Base-by-base conservation (phyloP, 441 rosid genomes). In the Gossypium gossypioides region DNA sequence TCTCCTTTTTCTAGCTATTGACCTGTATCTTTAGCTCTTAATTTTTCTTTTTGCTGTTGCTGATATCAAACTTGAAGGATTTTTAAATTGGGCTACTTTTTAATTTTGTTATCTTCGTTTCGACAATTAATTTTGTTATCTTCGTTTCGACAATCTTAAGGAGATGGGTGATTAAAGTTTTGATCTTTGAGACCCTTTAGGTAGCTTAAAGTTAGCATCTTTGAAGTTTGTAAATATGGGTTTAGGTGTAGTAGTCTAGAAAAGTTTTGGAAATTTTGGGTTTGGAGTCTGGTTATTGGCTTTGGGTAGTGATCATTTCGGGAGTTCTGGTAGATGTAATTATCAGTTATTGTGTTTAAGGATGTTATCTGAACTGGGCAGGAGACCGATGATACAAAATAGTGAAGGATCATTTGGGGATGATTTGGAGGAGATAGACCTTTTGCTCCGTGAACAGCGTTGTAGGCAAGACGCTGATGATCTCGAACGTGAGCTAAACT, bases 401-500 rank as follows among this genome's bases (percentile, higher is more conserved):
- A 40, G 44, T 40, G 44, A 40, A 40, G 44, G 44, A 40, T 40
- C 44, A 40, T 40, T 40, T 40, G 12, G 10, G 44, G 44, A 40
- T 40, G 44, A 8, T 40, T 40, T 40, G 12, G 44, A 40, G 44
- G 98, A 91, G 74, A 80, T 93, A 77, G 93, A 90, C 22, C 65
- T 82, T 6, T 81, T 91, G 75, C 84, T 88, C n/a, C 82, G 89
- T 1, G 93, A 91, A 74, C 95, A 88, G 80, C 89, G 91, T 51
- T 73, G 90, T 51, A 75, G 89, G 69, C 85, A 83, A 69, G 93
- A 90, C 57, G 84, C 86, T 8, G 89, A 85, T 88, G 92, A 85
- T 83, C 84, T 72, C n/a, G 91, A 88, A 76, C 78, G 84, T 50
- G 99, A 92, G 83, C 87, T 92, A 4, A 90, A 90, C 84, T 75